Evolutionary conservation across 2,329 filamentous ascomycete species (phyloP).

Genomic region (Teratosphaeria nubilosa): DNA sequence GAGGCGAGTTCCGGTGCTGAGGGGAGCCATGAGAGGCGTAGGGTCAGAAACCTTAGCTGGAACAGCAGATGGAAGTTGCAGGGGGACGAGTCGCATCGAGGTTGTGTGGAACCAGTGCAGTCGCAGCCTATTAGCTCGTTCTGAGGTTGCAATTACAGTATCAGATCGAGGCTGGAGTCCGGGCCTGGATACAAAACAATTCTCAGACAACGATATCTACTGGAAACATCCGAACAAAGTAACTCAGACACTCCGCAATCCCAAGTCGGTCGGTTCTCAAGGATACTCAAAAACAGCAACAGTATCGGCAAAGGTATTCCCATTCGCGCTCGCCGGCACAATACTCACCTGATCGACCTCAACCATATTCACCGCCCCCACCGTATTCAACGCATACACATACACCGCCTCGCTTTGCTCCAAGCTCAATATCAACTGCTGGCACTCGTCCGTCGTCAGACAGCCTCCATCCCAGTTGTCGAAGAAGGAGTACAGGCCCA

Average conservation of each 20-base stretch:
- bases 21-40: too few species aligned
- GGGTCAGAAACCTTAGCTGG: too few species aligned
- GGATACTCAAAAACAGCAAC: slow-evolving; percentile 24
- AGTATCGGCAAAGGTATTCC: slow-evolving; percentile 17
- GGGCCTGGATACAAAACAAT: too few species aligned
- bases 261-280: slow-evolving; percentile 1
- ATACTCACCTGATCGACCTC: slow-evolving; percentile 21
- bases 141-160: too few species aligned
- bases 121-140: too few species aligned
- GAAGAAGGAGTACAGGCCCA: slow-evolving; percentile 52
- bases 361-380: slow-evolving; percentile 38
- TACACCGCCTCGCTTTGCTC: slow-evolving; percentile 33
- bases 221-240: not conserved
- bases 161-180: too few species aligned
- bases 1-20: too few species aligned
- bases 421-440: slow-evolving; percentile 36
- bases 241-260: not conserved
- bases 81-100: too few species aligned
- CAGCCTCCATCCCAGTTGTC: slow-evolving; percentile 44
- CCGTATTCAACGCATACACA: slow-evolving; percentile 33
- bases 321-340: slow-evolving; percentile 14
- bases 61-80: too few species aligned
- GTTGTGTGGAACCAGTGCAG: too few species aligned
- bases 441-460: slow-evolving; percentile 37
- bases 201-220: not conserved